Evolutionary conservation across 176 grass and related monocot genomes (phyloP), one percentile per base, ranked within the genome.

Genomic region (Raddia distichophylla): DNA sequence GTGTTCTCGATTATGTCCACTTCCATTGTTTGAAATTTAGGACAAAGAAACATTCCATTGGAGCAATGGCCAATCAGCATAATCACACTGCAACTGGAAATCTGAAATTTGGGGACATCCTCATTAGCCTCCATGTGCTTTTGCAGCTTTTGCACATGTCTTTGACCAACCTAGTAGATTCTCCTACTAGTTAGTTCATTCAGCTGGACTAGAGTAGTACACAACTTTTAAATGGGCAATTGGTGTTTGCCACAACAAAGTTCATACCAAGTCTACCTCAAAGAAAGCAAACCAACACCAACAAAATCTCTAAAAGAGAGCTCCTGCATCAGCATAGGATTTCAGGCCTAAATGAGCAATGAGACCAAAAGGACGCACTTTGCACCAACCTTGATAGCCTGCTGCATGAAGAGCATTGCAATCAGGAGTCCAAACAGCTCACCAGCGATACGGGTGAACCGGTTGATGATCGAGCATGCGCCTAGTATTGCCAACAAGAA

Each of bases 331-430:
- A 44, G n/a, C 65, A 67, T 22, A 74, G 13, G 85, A 71, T 52
- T 49, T 58, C 20, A 83, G 70, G 42, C 19, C 37, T 54, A 88
- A 57, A 80, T 19, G 18, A 63, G 80, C 5, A 69, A 83, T 44
- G 52, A n/a, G 16, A 52, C 67, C 6, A 59, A 81, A 74, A 42
- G 18, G 22, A 22, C 69, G 47, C 59, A 35, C 27, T 78, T 37
- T 52, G 43, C 53, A 71, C 83, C 20, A 67, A 98, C 96, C 90
- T 99, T 96, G 76, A 99, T 93, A 81, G 97, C 97, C 80, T 99
- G 97, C 80, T 99, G 97, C 97, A 99, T 99, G 60, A 99, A 99
- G 16, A 99, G 87, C 97, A 93, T 99, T 9, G 97, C 97, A 49
- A 99, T 99, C 80, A 99, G 93, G 56, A 99, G 93, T 8, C 97